phyloP scores from a whole-genome alignment of 1,284 basidiomycete species.

The Sanguinoderma infundibulare region DNA sequence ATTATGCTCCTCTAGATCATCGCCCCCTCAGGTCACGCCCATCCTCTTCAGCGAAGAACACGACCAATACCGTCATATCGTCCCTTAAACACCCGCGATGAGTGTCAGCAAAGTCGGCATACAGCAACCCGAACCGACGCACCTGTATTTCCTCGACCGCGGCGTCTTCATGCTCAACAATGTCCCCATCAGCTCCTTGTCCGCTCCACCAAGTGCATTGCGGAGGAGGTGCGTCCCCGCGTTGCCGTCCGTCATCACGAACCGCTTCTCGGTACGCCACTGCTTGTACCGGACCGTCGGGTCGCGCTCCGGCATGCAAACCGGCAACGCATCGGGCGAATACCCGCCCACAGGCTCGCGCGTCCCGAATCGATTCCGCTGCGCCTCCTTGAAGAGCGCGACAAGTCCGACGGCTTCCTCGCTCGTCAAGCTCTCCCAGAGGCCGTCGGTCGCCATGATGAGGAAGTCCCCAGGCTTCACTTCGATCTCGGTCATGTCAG shows the following conservation, averaged over 20 bases:
- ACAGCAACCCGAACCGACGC: conserved; percentile 14
- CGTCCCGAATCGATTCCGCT: conserved; percentile 6
- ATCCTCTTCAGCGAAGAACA: conserved; percentile 27
- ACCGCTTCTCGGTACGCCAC: conserved; percentile 47
- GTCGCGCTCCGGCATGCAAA: conserved; percentile 18
- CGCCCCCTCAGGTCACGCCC: background rate
- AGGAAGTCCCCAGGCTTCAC: conserved; percentile 55
- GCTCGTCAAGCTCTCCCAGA: conserved; percentile 62
- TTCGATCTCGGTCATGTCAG: conserved; percentile 46
- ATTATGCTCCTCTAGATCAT: background rate
- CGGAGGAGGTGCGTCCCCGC: conserved; percentile 58
- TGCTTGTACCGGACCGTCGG: conserved; percentile 34
- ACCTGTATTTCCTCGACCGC: conserved; percentile 42
- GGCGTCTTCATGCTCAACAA: conserved; percentile 49
- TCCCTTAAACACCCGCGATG: conserved; percentile 25
- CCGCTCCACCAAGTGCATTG: conserved; percentile 65
- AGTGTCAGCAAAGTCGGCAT: background rate
- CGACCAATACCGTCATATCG: conserved; percentile 31
- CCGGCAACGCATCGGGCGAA: conserved; percentile 14
- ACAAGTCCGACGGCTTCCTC: conserved; percentile 64
- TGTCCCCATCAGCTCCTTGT: conserved; percentile 51
- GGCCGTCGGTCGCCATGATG: conserved; percentile 59
- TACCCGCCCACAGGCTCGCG: conserved; percentile 25
- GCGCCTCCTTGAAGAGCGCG: conserved; percentile 47
- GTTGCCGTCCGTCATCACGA: conserved; percentile 50